phyloP scores from a whole-genome alignment of 352 stramenopile species.

The Globisporangium splendens region DNA sequence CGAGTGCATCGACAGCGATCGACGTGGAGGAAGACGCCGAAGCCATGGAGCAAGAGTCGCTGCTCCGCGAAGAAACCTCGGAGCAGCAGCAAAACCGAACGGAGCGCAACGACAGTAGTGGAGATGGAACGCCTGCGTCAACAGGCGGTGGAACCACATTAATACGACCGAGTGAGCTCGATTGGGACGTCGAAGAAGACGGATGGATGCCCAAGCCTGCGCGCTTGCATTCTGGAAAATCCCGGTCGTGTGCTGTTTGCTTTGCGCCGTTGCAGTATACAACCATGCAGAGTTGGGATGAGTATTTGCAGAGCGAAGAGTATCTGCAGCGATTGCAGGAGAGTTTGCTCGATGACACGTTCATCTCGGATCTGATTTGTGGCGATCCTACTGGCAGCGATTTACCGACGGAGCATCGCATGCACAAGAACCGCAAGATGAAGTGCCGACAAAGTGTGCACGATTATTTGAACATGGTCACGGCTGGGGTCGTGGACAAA shows the following conservation, averaged over 20 bases:
- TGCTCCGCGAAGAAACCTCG: slow-evolving; percentile 5
- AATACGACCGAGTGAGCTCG: slow-evolving; percentile 1
- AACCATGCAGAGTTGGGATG: slow-evolving; percentile 63
- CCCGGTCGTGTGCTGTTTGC: slow-evolving; percentile 71
- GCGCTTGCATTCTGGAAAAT: slow-evolving; percentile 74
- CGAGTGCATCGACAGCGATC: slow-evolving; percentile 4
- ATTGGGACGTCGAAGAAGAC: slow-evolving; percentile 43
- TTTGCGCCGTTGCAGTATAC: slow-evolving; percentile 78
- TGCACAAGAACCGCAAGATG: slow-evolving; percentile 81
- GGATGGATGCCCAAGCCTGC: slow-evolving; percentile 85
- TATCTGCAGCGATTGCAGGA: slow-evolving; percentile 69
- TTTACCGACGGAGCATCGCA: slow-evolving; percentile 78
- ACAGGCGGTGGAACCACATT: background rate
- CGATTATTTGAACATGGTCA: slow-evolving; percentile 83
- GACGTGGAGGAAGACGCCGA: slow-evolving; percentile 4
- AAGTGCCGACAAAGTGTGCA: slow-evolving; percentile 81
- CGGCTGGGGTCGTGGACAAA: slow-evolving; percentile 69
- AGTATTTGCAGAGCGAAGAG: slow-evolving; percentile 78
- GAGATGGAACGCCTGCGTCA: background rate
- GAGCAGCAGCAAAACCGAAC: slow-evolving; percentile 4
- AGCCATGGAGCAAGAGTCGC: slow-evolving; percentile 8
- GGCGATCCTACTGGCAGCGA: slow-evolving; percentile 66
- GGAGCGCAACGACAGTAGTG: slow-evolving; percentile 14
- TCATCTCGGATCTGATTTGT: slow-evolving; percentile 78
- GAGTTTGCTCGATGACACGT: slow-evolving; percentile 74